These are phyloP conservation scores for Phoma sp. DNA, from an alignment of 2,329 filamentous ascomycete genomes.

Conservation along the genomic window DNA sequence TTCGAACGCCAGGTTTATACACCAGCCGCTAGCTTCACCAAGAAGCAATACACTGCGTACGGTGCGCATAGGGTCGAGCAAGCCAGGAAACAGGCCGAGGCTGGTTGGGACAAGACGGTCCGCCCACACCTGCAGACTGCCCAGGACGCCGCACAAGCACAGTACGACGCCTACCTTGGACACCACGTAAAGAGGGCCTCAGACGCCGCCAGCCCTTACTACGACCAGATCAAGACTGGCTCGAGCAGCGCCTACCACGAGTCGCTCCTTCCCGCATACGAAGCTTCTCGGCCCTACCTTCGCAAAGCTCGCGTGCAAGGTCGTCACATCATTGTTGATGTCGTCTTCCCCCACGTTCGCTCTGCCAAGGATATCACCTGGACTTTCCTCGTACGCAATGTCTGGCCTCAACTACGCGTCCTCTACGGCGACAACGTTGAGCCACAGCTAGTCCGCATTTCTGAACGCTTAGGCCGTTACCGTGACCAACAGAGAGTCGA, in stretches of 20 bases:
- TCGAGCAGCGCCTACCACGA: constrained; percentile 73
- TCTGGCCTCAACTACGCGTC: constrained; percentile 82
- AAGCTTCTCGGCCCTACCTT: constrained; percentile 75
- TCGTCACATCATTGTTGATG: constrained; percentile 70
- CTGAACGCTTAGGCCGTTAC: constrained; percentile 83
- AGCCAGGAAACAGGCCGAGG: constrained; percentile 68
- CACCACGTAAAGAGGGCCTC: constrained; percentile 73
- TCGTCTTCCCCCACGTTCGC: constrained; percentile 73
- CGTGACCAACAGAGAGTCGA: constrained; percentile 68
- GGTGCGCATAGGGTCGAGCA: constrained; percentile 75
- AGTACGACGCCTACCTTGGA: constrained; percentile 74
- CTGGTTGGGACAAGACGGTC: constrained; percentile 80
- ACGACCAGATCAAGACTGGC: constrained; percentile 67
- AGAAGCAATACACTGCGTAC: constrained; percentile 68
- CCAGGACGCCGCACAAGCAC: constrained; percentile 64
- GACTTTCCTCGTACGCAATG: constrained; percentile 73
- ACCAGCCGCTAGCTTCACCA: constrained; percentile 71
- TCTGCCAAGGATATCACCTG: constrained; percentile 74
- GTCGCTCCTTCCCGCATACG: constrained; percentile 77
- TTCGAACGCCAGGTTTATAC: constrained; percentile 68
- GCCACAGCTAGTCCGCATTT: constrained; percentile 91
- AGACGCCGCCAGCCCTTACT: constrained; percentile 72
- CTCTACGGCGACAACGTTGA: constrained; percentile 93
- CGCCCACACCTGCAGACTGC: constrained; percentile 75
- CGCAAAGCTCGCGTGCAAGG: constrained; percentile 70